Percentiles rank a stretch among this genome's conserved stretches.
These are phyloP conservation scores for Nemania sp. DNA, from an alignment of 2,329 filamentous ascomycete species.

Conservation along the genomic window DNA sequence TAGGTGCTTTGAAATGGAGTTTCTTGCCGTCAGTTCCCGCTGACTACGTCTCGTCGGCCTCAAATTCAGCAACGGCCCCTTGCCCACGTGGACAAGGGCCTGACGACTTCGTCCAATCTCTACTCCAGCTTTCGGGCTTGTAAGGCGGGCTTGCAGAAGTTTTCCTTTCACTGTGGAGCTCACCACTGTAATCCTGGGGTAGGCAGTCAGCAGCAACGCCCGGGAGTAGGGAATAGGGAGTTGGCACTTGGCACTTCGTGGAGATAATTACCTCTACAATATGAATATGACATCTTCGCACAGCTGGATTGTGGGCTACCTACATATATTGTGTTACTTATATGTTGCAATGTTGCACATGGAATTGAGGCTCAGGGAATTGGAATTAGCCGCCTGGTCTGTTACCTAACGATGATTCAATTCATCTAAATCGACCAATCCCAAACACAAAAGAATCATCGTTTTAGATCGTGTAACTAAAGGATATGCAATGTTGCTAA, in stretches of 20 bases:
- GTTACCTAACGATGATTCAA: neutral
- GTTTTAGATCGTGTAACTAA: neutral
- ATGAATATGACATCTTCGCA: no score
- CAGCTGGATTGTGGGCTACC: neutral
- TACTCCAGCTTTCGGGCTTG: neutral
- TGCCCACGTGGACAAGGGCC: slow-evolving; percentile 16
- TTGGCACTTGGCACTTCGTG: no score
- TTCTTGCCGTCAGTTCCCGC: slow-evolving; percentile 5
- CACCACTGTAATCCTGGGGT: slow-evolving; percentile 9
- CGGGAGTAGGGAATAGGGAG: no score
- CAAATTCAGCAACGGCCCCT: slow-evolving; percentile 13
- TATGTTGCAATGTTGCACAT: neutral
- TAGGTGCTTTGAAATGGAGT: slow-evolving; percentile 4
- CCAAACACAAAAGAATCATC: neutral
- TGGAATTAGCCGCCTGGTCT: slow-evolving; percentile 8
- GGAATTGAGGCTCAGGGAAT: neutral
- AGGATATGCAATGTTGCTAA: neutral
- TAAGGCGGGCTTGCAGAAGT: neutral
- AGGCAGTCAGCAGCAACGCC: neutral
- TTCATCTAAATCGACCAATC: neutral
- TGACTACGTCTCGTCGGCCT: slow-evolving; percentile 7
- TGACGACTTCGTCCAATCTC: slow-evolving; percentile 11
- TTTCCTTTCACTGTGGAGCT: slow-evolving; percentile 3
- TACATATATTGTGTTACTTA: neutral
- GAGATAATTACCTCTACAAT: no score